These are phyloP conservation scores for Guadua angustifolia DNA, from an alignment of 176 grass and related monocot species.

Conservation along the genomic window DNA sequence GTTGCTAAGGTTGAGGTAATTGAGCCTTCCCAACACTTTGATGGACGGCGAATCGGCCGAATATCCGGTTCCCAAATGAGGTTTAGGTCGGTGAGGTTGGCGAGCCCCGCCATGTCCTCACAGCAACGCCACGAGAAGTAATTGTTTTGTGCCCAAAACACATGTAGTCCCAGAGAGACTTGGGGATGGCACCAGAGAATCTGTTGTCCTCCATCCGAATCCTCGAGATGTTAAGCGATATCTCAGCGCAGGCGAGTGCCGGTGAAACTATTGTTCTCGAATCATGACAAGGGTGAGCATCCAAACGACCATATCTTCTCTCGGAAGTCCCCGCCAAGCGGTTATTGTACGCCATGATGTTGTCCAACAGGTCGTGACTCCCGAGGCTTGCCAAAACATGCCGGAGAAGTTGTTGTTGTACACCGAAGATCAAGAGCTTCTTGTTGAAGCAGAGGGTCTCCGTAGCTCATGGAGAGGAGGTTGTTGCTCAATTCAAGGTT, in stretches of 20 bases:
- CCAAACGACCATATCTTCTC: constrained; percentile 47
- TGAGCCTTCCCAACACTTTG: background rate
- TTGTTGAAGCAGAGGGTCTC: constrained; percentile 47
- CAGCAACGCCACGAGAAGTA: constrained; percentile 33
- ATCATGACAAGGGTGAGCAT: constrained; percentile 33
- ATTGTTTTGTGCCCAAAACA: constrained; percentile 49
- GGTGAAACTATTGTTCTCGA: constrained; percentile 49
- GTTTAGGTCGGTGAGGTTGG: constrained; percentile 14
- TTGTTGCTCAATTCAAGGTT: constrained; percentile 50
- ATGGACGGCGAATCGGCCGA: constrained; percentile 47
- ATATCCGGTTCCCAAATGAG: constrained; percentile 49
- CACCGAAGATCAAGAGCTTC: constrained; percentile 44
- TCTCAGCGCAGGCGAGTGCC: constrained; percentile 38
- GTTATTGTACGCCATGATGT: constrained; percentile 51
- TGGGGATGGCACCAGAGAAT: constrained; percentile 52
- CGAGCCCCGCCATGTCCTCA: background rate
- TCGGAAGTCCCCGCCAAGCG: constrained; percentile 50
- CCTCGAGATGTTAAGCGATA: constrained; percentile 35
- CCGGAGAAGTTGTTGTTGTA: constrained; percentile 59
- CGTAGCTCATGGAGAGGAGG: constrained; percentile 35
- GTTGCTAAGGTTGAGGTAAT: constrained; percentile 42
- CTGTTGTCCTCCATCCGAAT: constrained; percentile 54
- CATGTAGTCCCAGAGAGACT: background rate
- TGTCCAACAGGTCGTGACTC: constrained; percentile 36
- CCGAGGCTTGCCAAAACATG: constrained; percentile 12